Evolutionary conservation across 2,329 filamentous ascomycete species (phyloP).

Genomic region (Aureobasidium sp.): DNA sequence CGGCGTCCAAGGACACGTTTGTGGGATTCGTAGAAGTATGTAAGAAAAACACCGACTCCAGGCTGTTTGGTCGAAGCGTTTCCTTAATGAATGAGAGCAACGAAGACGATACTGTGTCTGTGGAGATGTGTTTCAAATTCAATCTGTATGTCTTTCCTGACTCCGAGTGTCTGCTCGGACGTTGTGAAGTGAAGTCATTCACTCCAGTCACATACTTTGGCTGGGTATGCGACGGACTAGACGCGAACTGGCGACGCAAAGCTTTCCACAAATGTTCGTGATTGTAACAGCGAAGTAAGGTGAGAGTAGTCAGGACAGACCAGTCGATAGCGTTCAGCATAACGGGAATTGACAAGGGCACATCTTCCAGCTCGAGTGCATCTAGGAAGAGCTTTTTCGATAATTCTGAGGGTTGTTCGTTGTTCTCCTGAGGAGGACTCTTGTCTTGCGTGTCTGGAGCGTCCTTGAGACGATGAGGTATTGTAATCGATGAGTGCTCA

Average conservation of each 20-base stretch:
- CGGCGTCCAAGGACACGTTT: constrained; percentile 58
- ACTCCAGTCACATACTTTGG: neutral
- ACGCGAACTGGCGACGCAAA: constrained; percentile 44
- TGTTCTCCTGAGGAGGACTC: neutral
- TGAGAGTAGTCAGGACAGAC: constrained; percentile 63
- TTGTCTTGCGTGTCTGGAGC: neutral
- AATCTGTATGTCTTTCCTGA: constrained; percentile 36
- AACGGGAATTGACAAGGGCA: constrained; percentile 66
- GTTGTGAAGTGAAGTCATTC: neutral
- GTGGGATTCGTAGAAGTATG: constrained; percentile 43
- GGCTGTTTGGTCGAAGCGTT: constrained; percentile 66
- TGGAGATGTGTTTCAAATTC: constrained; percentile 66
- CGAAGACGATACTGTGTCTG: constrained; percentile 61
- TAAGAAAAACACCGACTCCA: constrained; percentile 74
- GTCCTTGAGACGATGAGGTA: neutral
- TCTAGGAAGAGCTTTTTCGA: constrained; percentile 55
- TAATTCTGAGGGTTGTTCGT: neutral
- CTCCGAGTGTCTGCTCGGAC: neutral
- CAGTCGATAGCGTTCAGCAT: constrained; percentile 67
- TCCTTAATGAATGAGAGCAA: constrained; percentile 71
- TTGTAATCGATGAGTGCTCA: neutral
- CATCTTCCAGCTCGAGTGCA: constrained; percentile 65
- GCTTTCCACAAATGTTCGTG: constrained; percentile 71
- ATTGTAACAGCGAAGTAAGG: constrained; percentile 64
- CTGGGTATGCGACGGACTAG: neutral